Evolutionary conservation across 345 rosid genomes (phyloP).

Genomic region (Punica granatum): DNA sequence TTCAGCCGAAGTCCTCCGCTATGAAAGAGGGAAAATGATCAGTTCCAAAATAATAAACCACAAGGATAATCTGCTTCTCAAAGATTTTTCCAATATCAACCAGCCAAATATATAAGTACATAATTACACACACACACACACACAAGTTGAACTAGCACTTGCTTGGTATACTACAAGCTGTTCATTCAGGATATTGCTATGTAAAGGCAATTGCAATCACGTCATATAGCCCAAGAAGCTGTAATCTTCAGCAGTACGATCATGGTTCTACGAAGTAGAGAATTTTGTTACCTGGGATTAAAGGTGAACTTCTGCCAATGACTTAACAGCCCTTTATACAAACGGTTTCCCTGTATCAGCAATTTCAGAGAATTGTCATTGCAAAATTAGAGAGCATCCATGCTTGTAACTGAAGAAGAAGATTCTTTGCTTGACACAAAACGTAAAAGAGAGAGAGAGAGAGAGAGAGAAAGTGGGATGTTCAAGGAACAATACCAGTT

Average conservation of each 20-base stretch:
- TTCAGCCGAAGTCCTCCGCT: constrained; percentile 97
- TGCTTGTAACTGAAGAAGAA: neutral
- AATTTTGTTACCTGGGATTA: constrained; percentile 73
- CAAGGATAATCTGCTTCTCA: neutral
- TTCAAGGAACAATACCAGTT: constrained; percentile 46
- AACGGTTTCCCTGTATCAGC: constrained; percentile 61
- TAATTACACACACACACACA: too few relatives aligned
- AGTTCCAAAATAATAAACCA: neutral
- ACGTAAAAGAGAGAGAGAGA: neutral
- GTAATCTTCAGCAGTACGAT: neutral
- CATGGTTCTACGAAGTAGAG: neutral
- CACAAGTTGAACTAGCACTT: too few relatives aligned
- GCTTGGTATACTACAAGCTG: too few relatives aligned
- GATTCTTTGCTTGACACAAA: too few relatives aligned
- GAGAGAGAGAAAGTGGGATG: neutral
- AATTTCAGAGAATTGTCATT: neutral
- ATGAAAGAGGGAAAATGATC: constrained; percentile 14
- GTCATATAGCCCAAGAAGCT: neutral
- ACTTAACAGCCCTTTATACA: constrained; percentile 75
- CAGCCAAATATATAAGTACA: too few relatives aligned
- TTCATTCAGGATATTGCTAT: neutral
- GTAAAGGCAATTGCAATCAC: neutral
- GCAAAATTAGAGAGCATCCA: neutral
- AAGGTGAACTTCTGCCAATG: constrained; percentile 97
- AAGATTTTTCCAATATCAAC: neutral